These are phyloP conservation scores for Jacaranda mimosifolia DNA, from an alignment of 257 asterid genomes.

Conservation along the genomic window DNA sequence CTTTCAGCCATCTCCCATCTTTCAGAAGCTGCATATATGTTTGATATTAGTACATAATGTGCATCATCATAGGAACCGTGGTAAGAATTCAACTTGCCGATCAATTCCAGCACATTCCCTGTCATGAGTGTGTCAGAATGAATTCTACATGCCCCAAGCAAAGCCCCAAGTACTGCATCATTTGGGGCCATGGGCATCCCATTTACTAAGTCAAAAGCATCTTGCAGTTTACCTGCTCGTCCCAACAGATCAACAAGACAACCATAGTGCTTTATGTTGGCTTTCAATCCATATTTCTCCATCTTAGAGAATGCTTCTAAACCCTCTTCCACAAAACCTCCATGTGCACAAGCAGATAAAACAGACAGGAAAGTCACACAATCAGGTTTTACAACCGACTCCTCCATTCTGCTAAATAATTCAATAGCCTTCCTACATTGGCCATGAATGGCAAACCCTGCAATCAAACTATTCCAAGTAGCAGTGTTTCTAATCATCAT, in stretches of 20 bases:
- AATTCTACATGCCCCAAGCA: constrained; percentile 77
- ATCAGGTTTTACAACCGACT: constrained; percentile 55
- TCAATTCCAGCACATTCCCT: constrained; percentile 51
- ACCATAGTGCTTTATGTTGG: constrained; percentile 77
- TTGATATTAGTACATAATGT: constrained; percentile 67
- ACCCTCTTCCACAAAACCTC: constrained; percentile 81
- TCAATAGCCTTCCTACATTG: constrained; percentile 63
- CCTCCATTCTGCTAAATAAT: constrained; percentile 60
- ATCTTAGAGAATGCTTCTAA: constrained; percentile 63
- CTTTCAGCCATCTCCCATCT: constrained; percentile 83
- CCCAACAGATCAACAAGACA: constrained; percentile 82
- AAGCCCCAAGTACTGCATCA: constrained; percentile 68
- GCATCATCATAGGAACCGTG: constrained; percentile 35
- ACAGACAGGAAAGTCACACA: constrained; percentile 70
- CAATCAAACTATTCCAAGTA: constrained; percentile 75
- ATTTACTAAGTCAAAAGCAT: constrained; percentile 62
- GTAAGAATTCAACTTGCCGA: constrained; percentile 37
- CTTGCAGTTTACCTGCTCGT: constrained; percentile 73
- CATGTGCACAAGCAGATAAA: constrained; percentile 82
- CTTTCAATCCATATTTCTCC: constrained; percentile 58
- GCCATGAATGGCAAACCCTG: constrained; percentile 73
- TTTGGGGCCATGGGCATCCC: constrained; percentile 72
- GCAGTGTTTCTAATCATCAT: constrained; percentile 44
- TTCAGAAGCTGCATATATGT: constrained; percentile 74
- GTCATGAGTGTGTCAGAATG: constrained; percentile 60